Evolutionary conservation across 257 asterid species (phyloP), one percentile per base, ranked within the genome.

Genomic region (Dorcoceras hygrometricum): DNA sequence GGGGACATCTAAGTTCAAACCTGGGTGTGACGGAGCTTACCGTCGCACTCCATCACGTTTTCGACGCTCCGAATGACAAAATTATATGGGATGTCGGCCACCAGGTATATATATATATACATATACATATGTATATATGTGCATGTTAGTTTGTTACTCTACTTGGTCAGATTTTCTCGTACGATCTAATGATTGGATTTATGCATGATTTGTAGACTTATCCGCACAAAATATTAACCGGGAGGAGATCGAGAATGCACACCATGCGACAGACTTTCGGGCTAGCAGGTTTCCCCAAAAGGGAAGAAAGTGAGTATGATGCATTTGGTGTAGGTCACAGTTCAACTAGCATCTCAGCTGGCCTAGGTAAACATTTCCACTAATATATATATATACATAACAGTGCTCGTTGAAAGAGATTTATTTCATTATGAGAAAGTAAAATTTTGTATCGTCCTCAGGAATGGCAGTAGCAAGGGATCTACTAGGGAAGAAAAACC

Each of bases 81-180:
- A 86, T 88, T 32, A 82, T 88, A n/a, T 88, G 96, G 96, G 93
- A 86, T 22, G 93, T 88, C 8, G 94, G 91, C 6, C 96, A 88
- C 65, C 95, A 88, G 83, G 94, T 86, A 68, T 59, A 6, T 6
- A 18, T 60, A 0, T 23, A 18, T 27, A 12, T n/a, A n/a, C n/a
- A n/a, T n/a, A n/a, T n/a, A n/a, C n/a, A n/a, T n/a, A n/a, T n/a
- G n/a, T n/a, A n/a, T n/a, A n/a, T n/a, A n/a, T n/a, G n/a, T n/a
- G n/a, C n/a, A n/a, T n/a, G n/a, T n/a, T n/a, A n/a, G n/a, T 14
- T 18, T 25, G 32, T 53, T 7, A 43, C 1, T 4, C 3, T n/a
- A n/a, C n/a, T 10, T 14, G n/a, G n/a, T 12, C n/a, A 1, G 50
- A 39, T 39, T 39, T 39, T 3, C 5, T 11, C n/a, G 5, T 39